phyloP scores from a whole-genome alignment of 2,329 filamentous ascomycete genomes.

The Rutstroemia sp. region DNA sequence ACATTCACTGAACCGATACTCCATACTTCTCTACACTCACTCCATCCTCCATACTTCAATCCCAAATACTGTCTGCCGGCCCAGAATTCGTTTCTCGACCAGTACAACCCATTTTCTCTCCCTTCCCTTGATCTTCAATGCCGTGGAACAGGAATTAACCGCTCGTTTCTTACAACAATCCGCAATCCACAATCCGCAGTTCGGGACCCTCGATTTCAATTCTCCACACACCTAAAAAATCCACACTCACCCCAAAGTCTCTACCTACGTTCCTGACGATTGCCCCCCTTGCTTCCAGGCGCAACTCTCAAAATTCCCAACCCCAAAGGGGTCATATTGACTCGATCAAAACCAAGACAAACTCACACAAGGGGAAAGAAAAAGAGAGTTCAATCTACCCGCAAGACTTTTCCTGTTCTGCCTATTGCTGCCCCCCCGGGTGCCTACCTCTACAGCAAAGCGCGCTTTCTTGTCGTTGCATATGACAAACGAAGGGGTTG shows the following conservation, averaged over 20 bases:
- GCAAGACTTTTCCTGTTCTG: constrained; percentile 13
- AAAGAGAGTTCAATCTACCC: constrained; percentile 15
- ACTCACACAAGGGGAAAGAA: constrained; percentile 11
- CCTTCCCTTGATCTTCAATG: constrained; percentile 9
- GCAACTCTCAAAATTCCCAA: constrained; percentile 14
- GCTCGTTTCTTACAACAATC: constrained; percentile 8
- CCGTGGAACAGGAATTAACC: constrained; percentile 10
- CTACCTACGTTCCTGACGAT: constrained; percentile 19
- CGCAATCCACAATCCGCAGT: background rate
- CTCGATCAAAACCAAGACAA: constrained; percentile 17
- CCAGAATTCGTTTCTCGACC: background rate
- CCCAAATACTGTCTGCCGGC: background rate
- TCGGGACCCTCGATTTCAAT: constrained; percentile 7
- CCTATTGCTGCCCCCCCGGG: constrained; percentile 19
- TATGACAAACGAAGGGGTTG: constrained; percentile 31
- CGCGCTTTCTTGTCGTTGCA: constrained; percentile 25
- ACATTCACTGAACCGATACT: too few relatives aligned
- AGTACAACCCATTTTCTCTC: constrained; percentile 5
- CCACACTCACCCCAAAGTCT: background rate
- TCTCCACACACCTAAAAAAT: constrained; percentile 4
- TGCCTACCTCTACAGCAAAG: constrained; percentile 26
- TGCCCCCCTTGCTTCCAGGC: constrained; percentile 22
- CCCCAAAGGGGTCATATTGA: constrained; percentile 16
- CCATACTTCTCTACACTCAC: too few relatives aligned
- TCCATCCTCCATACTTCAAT: too few relatives aligned